These are phyloP conservation scores for Vigna angularis DNA, from an alignment of 306 rosid genomes.

Conservation along the genomic window DNA sequence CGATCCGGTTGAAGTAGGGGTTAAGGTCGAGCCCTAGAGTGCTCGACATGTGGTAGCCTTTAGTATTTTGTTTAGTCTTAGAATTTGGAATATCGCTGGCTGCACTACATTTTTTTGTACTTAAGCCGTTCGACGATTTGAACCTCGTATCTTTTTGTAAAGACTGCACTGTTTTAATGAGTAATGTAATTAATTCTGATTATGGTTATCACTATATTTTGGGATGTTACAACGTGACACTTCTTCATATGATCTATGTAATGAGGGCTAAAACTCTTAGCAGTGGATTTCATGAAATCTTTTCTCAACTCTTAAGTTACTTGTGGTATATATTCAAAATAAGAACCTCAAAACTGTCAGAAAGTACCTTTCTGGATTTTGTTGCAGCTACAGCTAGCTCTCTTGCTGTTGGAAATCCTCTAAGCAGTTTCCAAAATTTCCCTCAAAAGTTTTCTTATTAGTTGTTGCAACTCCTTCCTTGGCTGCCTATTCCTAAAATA, in stretches of 20 bases:
- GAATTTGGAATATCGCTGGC: too few species aligned
- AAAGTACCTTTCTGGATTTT: conserved; percentile 60
- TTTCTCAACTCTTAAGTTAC: background rate
- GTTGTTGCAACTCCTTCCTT: conserved; percentile 60
- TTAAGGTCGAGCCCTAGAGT: too few species aligned
- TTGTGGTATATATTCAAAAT: background rate
- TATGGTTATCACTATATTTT: too few species aligned
- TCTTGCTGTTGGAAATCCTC: conserved; percentile 55
- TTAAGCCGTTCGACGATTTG: too few species aligned
- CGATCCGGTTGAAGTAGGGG: too few species aligned
- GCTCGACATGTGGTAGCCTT: too few species aligned
- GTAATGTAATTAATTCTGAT: too few species aligned
- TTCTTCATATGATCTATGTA: background rate
- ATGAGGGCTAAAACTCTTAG: background rate
- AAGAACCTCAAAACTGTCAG: conserved; percentile 17
- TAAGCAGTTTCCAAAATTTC: conserved; percentile 50
- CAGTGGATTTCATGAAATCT: background rate
- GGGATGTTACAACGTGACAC: too few species aligned
- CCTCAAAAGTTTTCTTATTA: conserved; percentile 54
- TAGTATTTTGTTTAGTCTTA: too few species aligned
- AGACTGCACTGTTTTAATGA: too few species aligned
- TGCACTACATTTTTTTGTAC: too few species aligned
- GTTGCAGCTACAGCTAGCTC: conserved; percentile 55
- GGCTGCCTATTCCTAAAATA: conserved; percentile 70
- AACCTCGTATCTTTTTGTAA: too few species aligned